Base-by-base conservation (phyloP, 2,329 filamentous ascomycete genomes). In the Pseudomassariella vexata region DNA sequence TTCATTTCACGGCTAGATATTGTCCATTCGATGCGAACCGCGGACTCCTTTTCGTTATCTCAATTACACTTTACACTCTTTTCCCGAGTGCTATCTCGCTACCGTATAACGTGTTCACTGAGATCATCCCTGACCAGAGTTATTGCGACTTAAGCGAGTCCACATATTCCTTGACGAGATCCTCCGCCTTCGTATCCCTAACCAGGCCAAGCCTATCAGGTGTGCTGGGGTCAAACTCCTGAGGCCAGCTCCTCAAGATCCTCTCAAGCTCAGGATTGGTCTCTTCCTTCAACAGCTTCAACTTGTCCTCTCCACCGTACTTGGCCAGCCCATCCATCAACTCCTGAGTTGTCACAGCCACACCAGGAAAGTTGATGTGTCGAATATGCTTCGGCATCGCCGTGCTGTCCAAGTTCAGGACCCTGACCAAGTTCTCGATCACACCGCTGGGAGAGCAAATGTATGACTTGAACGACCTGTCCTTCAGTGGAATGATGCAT, bases 241-340 rank as follows among this genome's bases (percentile, higher is more conserved):
- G 65, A 9, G 73, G 68, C 76, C 76, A 80, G 38, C 72, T 73
- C 41, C 73, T 63, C 50, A 81, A 53, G 36, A 81, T 76, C 41
- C 61, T 59, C 54, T 77, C 73, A 37, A 73, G 57, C 16, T 57
- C 66, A 19, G 63, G 62, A 44, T 76, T 66, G 36, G 63, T 66
- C 52, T 68, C 68, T 52, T 80, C 75, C 44, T 58, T 63, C 12
- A 80, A 54, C 10, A 72, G 55, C 33, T 55, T 55, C 44, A 77
- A 47, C 48, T 63, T 68, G 30, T 78, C 69, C 51, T 65, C 59
- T 1, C 76, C 76, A 8, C 70, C 76, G 26, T 74, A 60, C 43
- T 63, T 65, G 30, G 63, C 68, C 42, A 80, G 49, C 17, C 70
- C 72, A 48, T 78, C 72, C 57, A 78, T 60, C 57, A 79, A 66